Conservation (phyloP, 306 rosid genomes). For the Cucumis hystrix region DNA sequence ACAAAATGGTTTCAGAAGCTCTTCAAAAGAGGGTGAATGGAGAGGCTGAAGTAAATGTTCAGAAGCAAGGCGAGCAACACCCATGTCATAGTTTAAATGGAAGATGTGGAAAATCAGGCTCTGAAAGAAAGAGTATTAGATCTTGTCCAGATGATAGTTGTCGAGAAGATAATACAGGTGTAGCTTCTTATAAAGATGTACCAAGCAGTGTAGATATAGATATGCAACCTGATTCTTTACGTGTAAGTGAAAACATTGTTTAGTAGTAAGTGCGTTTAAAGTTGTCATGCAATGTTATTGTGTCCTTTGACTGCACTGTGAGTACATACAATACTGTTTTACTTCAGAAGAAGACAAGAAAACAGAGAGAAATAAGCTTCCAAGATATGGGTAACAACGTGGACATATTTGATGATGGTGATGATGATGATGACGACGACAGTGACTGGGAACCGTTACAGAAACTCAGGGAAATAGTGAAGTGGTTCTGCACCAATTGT, state of each 20-base stretch:
- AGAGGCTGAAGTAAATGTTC: slow-evolving; percentile 38
- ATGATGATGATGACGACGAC: slow-evolving; percentile 43
- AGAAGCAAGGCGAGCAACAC: slow-evolving; percentile 23
- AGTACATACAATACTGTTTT: slow-evolving; percentile 7
- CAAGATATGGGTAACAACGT: slow-evolving; percentile 49
- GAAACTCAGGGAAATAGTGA: slow-evolving; percentile 34
- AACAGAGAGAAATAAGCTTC: slow-evolving; percentile 53
- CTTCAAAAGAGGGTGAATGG: slow-evolving; percentile 28
- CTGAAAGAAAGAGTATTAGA: slow-evolving; percentile 18
- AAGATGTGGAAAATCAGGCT: slow-evolving; percentile 16
- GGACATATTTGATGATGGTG: slow-evolving; percentile 39
- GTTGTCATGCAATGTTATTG: background rate
- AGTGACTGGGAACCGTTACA: slow-evolving; percentile 83
- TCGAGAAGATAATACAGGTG: slow-evolving; percentile 8
- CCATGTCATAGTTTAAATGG: slow-evolving; percentile 17
- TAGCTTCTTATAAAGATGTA: slow-evolving; percentile 10
- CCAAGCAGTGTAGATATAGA: slow-evolving; percentile 9
- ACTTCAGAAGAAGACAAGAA: slow-evolving; percentile 36
- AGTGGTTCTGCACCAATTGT: slow-evolving; percentile 89
- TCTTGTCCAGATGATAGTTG: slow-evolving; percentile 16
- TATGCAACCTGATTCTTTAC: slow-evolving; percentile 15
- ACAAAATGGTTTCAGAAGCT: slow-evolving; percentile 23
- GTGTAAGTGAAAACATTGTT: slow-evolving; percentile 19
- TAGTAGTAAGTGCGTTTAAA: background rate
- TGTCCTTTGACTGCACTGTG: background rate